Base-by-base conservation (phyloP, 2,329 filamentous ascomycete genomes). In the Leptodontidium sp. region DNA sequence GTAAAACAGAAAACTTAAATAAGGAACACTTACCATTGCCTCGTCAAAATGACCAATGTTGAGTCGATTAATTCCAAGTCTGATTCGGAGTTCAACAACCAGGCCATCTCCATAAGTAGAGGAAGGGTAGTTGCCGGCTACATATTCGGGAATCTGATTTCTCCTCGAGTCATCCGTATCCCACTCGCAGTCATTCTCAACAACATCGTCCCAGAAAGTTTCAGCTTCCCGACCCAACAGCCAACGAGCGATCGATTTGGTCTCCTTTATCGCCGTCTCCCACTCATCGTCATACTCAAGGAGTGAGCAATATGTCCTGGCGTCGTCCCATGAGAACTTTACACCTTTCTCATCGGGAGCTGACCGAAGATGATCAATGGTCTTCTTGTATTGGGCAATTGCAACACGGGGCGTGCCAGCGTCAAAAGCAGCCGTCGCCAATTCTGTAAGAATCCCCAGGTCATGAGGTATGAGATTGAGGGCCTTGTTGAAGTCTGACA, bases 111-210 rank as follows among this genome's bases (percentile, higher is more conserved):
- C 94, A 78, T 97, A 97, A 0, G 85, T 82, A 6, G 85, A 82
- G 4, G 81, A 76, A 1, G 85, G 82, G 77, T 88, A 88, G 55
- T 80, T 80, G 2, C 81, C 84, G 4, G 85, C 82, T 9, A 84
- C 80, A 77, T 91, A 97, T 1, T 86, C 86, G 1, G 86, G 79
- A 5, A 92, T 85, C 67, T 85, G 80, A 1, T 83, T 79, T 67
- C 94, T 89, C 70, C 96, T 90, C 24, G 86, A 84, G 76, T 93
- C 88, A 55, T 90, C 86, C 5, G 87, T 80, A 78, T 99, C 96
- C 88, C 94, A 99, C 80, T 99, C 96, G 67, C 94, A 87, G 78
- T 97, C 94, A 77, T 98, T 93, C 5, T 87, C 84, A 38, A 86
- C 83, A 72, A 86, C 84, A 9, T 85, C 78, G 68, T 97, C 91